Conservation (phyloP, 2,329 filamentous ascomycete genomes). For the Aspergillus novoparasiticus region DNA sequence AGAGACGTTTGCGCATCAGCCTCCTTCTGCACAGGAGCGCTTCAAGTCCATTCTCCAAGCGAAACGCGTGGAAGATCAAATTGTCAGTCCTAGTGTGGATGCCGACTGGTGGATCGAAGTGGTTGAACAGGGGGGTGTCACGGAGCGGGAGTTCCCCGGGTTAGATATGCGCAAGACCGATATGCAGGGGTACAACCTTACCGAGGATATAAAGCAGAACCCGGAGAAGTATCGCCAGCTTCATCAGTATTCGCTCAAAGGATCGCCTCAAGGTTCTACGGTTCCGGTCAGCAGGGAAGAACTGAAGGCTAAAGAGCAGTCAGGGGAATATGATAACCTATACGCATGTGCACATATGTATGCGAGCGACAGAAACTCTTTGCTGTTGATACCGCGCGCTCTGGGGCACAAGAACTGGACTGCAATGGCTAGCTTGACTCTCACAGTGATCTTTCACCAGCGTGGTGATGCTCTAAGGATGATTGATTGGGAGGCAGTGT, state of each 20-base stretch:
- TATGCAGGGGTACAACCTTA: conserved; percentile 53
- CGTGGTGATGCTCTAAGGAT: conserved; percentile 44
- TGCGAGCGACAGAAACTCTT: conserved; percentile 58
- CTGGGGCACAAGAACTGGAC: conserved; percentile 45
- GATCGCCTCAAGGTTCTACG: conserved; percentile 38
- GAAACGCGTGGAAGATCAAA: conserved; percentile 37
- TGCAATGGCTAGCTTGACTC: conserved; percentile 51
- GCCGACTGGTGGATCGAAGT: conserved; percentile 39
- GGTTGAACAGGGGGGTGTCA: conserved; percentile 28
- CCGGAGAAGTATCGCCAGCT: conserved; percentile 46
- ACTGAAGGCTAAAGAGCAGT: conserved; percentile 26
- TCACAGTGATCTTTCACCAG: conserved; percentile 53
- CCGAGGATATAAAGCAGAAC: conserved; percentile 25
- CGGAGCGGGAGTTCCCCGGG: conserved; percentile 40
- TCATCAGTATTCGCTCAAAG: conserved; percentile 50
- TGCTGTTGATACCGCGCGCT: conserved; percentile 55
- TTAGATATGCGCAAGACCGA: conserved; percentile 56
- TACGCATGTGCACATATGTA: conserved; percentile 62
- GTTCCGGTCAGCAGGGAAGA: conserved; percentile 20
- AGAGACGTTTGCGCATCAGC: conserved; percentile 34
- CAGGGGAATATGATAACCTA: conserved; percentile 51
- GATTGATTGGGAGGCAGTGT: conserved; percentile 36
- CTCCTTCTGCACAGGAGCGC: conserved; percentile 28
- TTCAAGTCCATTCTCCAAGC: conserved; percentile 34
- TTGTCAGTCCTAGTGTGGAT: conserved; percentile 37